Conservation (phyloP, 1,284 basidiomycete genomes). For the Stereum hirsutum region DNA sequence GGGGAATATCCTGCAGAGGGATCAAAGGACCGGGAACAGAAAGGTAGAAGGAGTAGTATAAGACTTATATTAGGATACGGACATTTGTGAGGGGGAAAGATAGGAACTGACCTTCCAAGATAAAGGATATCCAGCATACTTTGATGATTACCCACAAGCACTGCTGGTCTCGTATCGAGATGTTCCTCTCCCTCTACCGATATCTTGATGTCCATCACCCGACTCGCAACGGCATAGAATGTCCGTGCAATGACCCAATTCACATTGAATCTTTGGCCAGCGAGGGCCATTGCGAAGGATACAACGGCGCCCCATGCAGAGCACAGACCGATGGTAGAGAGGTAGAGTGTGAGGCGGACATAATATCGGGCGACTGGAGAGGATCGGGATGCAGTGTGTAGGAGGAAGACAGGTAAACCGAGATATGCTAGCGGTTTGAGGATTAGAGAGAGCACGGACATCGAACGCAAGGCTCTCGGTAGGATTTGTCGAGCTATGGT, state of each 20-base stretch:
- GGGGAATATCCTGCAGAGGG: conserved; percentile 66
- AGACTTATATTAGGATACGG: too few relatives aligned
- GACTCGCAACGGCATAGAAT: conserved; percentile 72
- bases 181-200: conserved; percentile 85
- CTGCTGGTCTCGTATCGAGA: conserved; percentile 55
- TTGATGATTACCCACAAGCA: conserved; percentile 92
- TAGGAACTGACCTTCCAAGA: conserved; percentile 60
- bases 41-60: neutral
- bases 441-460: conserved; percentile 51
- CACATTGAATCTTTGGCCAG: conserved; percentile 76
- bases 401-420: conserved; percentile 56
- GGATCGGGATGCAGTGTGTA: conserved; percentile 45
- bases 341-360: conserved; percentile 65
- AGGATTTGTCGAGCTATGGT: too few relatives aligned
- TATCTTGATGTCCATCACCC: conserved; percentile 62
- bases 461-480: conserved; percentile 22
- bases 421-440: conserved; percentile 66
- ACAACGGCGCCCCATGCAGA: conserved; percentile 73
- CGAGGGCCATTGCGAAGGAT: conserved; percentile 59
- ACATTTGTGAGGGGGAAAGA: neutral
- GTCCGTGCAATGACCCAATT: conserved; percentile 80
- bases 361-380: conserved; percentile 61
- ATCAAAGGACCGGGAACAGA: conserved; percentile 3
- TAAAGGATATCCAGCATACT: conserved; percentile 84
- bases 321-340: conserved; percentile 52